phyloP scores from a whole-genome alignment of 805 yeast genomes.

The Candida gorgasii region DNA sequence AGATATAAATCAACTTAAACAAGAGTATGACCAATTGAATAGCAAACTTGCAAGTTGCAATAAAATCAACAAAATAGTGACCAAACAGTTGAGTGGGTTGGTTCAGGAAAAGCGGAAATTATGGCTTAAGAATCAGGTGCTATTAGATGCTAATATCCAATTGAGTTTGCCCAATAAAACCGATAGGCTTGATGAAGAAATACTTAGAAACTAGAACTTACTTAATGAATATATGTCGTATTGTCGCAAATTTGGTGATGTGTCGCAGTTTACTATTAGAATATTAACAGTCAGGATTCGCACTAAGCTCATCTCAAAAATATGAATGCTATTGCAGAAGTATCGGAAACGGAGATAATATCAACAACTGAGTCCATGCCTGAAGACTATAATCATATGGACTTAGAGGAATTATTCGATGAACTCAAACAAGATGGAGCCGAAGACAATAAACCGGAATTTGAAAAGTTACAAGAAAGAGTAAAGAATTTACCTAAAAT shows the following conservation, averaged over 20 bases:
- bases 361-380: conserved; percentile 27
- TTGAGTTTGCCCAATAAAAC: conserved; percentile 31
- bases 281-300: background rate
- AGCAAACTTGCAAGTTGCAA: conserved; percentile 37
- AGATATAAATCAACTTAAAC: conserved; percentile 19
- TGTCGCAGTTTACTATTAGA: background rate
- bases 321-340: conserved; percentile 22
- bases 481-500: conserved; percentile 44
- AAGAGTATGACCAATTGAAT: conserved; percentile 27
- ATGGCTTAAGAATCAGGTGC: conserved; percentile 43
- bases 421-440: conserved; percentile 27
- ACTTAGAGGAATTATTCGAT: conserved; percentile 29
- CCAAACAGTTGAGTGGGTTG: conserved; percentile 25
- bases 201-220: conserved; percentile 10
- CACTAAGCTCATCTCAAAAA: conserved; percentile 9
- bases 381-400: conserved; percentile 17
- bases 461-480: conserved; percentile 35
- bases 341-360: conserved; percentile 24
- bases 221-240: too few species aligned
- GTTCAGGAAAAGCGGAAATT: conserved; percentile 34
- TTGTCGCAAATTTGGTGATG: too few species aligned
- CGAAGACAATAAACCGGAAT: conserved; percentile 16
- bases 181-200: conserved; percentile 16
- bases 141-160: conserved; percentile 44
- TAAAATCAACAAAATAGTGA: conserved; percentile 39